These are phyloP conservation scores for Trichoderma erinaceum DNA, from an alignment of 495 filamentous ascomycete genomes.

Conservation along the genomic window DNA sequence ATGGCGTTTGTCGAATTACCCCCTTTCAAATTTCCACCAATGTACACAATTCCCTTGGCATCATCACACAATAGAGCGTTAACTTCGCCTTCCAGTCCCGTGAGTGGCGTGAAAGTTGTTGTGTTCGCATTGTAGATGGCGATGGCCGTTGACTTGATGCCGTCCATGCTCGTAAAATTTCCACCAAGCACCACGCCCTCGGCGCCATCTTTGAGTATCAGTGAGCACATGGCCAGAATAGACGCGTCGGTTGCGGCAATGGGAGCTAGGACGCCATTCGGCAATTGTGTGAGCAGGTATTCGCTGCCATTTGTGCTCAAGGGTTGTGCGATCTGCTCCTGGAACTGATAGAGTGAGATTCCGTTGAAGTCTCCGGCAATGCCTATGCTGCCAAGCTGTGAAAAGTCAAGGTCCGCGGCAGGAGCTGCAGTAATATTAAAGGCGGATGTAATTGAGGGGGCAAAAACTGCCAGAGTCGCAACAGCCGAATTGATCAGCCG, in stretches of 20 bases:
- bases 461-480: constrained; percentile 37
- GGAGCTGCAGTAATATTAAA: constrained; percentile 67
- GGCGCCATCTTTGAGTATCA: constrained; percentile 60
- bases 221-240: constrained; percentile 82
- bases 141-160: constrained; percentile 66
- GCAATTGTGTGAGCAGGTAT: constrained; percentile 72
- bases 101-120: constrained; percentile 59
- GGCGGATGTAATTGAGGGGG: constrained; percentile 46
- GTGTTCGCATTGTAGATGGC: constrained; percentile 72
- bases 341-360: constrained; percentile 82
- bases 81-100: constrained; percentile 76
- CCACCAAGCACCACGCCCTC: constrained; percentile 79
- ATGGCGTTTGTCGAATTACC: constrained; percentile 82
- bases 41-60: constrained; percentile 76
- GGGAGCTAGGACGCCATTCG: constrained; percentile 75
- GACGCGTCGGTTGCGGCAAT: constrained; percentile 71
- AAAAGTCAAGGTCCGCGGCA: constrained; percentile 72
- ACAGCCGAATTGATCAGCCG: constrained; percentile 25
- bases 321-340: constrained; percentile 65
- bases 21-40: constrained; percentile 78
- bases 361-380: constrained; percentile 86
- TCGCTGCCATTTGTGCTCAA: constrained; percentile 69
- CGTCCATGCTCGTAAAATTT: constrained; percentile 91
- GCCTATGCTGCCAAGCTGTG: constrained; percentile 74
- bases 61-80: constrained; percentile 76